A percentile compares a stretch with the other conserved stretches of the same genome.
phyloP scores from a whole-genome alignment of 768 basidiomycete species.

The Podaxis sp. region DNA sequence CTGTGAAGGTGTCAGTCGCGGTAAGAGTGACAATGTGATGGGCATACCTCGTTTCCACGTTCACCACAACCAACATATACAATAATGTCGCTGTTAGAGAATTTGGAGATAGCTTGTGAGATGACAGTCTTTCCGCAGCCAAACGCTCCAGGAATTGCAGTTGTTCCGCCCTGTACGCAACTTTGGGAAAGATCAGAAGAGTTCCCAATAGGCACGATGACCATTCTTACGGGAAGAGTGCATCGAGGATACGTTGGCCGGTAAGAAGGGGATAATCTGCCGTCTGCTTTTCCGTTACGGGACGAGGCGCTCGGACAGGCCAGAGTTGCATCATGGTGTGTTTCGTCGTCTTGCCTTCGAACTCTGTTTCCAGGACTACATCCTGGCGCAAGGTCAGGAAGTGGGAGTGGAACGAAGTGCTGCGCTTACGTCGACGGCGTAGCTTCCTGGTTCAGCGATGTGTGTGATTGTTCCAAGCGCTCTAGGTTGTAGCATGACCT shows the following conservation, averaged over 20 bases:
- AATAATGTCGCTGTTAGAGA: constrained; percentile 98
- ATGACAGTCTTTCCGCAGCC: constrained; percentile 99
- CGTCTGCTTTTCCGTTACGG: constrained; percentile 92
- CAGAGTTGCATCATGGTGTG: constrained; percentile 98
- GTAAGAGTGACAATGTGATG: background rate
- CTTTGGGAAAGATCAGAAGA: constrained; percentile 30
- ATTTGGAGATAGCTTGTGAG: constrained; percentile 96
- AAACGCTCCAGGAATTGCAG: constrained; percentile 98
- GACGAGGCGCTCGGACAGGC: constrained; percentile 98
- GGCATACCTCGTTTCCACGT: constrained; percentile 87
- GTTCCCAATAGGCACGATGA: background rate
- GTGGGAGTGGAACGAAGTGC: background rate
- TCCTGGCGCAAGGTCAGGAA: constrained; percentile 51
- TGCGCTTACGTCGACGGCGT: constrained; percentile 77
- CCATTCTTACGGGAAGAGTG: constrained; percentile 83
- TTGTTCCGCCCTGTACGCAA: constrained; percentile 96
- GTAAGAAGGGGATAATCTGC: constrained; percentile 91
- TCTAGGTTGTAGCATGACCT: constrained; percentile 93
- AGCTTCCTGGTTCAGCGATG: constrained; percentile 93
- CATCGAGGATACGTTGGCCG: constrained; percentile 95
- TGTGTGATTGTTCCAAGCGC: constrained; percentile 94
- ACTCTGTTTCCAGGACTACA: constrained; percentile 94
- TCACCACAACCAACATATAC: constrained; percentile 99
- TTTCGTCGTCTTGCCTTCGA: constrained; percentile 90
- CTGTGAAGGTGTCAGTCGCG: constrained; percentile 30